Evolutionary conservation across 768 basidiomycete genomes (phyloP).

Genomic region (Coprinellus micaceus): DNA sequence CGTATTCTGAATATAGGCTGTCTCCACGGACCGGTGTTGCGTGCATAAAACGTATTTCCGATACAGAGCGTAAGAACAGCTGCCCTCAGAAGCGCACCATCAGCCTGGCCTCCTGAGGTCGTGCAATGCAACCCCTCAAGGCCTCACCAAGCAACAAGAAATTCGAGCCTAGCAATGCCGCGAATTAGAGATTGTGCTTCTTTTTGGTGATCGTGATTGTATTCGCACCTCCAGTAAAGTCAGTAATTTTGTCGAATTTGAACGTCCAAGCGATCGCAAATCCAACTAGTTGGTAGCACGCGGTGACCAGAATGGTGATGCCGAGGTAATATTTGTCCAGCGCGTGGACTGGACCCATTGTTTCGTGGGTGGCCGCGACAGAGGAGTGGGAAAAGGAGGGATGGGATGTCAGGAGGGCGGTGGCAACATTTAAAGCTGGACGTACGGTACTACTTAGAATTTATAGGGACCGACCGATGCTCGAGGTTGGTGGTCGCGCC

Average conservation of each 20-base stretch:
- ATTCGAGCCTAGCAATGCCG: constrained; percentile 45
- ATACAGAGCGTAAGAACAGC: constrained; percentile 59
- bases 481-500: too few relatives aligned
- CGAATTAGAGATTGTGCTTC: background rate
- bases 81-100: too few relatives aligned
- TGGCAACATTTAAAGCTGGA: too few relatives aligned
- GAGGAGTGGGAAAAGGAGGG: background rate
- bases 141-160: constrained; percentile 56
- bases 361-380: background rate
- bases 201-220: background rate
- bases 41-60: constrained; percentile 57
- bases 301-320: constrained; percentile 48
- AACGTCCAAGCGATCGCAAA: constrained; percentile 67
- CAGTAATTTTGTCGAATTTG: constrained; percentile 73
- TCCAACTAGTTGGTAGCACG: constrained; percentile 57
- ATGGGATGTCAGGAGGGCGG: background rate
- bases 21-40: constrained; percentile 42
- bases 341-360: constrained; percentile 39
- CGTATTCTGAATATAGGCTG: background rate
- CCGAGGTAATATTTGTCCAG: constrained; percentile 49
- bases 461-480: too few relatives aligned
- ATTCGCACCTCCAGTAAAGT: constrained; percentile 53
- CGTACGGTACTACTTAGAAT: too few relatives aligned
- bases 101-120: too few relatives aligned
- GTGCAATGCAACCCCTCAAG: background rate